Base-by-base conservation (phyloP, 129 eudicot genomes). In the Centrapalus pauciflorus region DNA sequence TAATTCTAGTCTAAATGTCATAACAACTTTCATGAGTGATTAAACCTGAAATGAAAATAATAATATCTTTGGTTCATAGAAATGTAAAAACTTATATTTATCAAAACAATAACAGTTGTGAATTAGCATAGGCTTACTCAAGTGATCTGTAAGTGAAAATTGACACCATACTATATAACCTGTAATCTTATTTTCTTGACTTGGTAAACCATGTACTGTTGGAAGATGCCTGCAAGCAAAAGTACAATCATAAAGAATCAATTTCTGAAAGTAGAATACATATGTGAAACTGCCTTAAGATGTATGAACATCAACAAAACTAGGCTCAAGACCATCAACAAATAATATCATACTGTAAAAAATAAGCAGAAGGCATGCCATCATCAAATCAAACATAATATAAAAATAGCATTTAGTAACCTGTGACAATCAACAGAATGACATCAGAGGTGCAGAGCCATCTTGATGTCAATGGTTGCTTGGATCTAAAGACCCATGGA, bases 131-230 rank as follows among this genome's bases (percentile, higher is more conserved):
- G 16, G 52, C 23, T 0, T 45, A 45, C 16, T 45, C 23, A 14
- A 45, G 10, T 7, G 16, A 45, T 45, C 25, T 30, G 14, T 57
- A 17, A 28, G 64, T 54, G 60, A 54, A 13, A 48, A 17, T 14
- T 17, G 7, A 38, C 16, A 48, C 25, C 16, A 48, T 48, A 48
- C 3, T 56, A 27, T n/a, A 17, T 1, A 40, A 88, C 96, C 96
- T 88, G 96, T 46, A 88, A 78, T 50, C 96, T 86, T 68, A 88
- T 85, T 69, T 88, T 88, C 72, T 88, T 74, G 60, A 88, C 96
- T 82, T 88, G 96, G 76, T 88, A 85, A 20, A 85, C 92, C 79
- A 85, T 68, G 75, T 88, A 88, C 24, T 85, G 96, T 46, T 85
- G 93, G 77, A 88, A 85, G 29, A 85, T 76, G 51, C 96, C 96